phyloP scores from a whole-genome alignment of 2,329 filamentous ascomycete species.

The Colletotrichum liaoningense region DNA sequence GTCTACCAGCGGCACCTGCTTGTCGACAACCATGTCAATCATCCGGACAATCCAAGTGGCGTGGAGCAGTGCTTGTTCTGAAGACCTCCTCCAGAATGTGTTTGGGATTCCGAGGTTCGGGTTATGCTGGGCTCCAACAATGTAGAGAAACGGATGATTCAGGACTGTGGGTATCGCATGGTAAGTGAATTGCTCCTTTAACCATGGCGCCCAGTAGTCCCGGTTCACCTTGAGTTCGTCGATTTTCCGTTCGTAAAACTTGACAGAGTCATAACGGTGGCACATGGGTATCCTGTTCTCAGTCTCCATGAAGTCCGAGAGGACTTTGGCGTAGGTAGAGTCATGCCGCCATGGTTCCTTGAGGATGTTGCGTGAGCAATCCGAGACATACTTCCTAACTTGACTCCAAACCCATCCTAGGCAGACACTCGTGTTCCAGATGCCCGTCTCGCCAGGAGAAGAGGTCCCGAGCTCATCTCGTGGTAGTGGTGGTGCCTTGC shows the following conservation, averaged over 20 bases:
- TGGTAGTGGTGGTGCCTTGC: slow-evolving; percentile 55
- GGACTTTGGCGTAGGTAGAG: slow-evolving; percentile 61
- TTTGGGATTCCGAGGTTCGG: slow-evolving; percentile 63
- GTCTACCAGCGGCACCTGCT: slow-evolving; percentile 59
- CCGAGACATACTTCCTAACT: slow-evolving; percentile 57
- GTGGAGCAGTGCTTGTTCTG: slow-evolving; percentile 62
- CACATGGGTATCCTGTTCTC: slow-evolving; percentile 61
- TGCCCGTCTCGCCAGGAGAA: slow-evolving; percentile 53
- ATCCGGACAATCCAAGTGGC: slow-evolving; percentile 65
- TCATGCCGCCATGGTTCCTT: slow-evolving; percentile 64
- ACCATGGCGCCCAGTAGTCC: slow-evolving; percentile 63
- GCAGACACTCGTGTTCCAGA: slow-evolving; percentile 62
- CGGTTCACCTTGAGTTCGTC: slow-evolving; percentile 57
- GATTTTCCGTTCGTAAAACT: slow-evolving; percentile 61
- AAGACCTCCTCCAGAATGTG: slow-evolving; percentile 64
- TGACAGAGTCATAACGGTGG: slow-evolving; percentile 63
- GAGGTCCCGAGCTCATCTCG: slow-evolving; percentile 56
- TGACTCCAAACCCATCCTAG: slow-evolving; percentile 64
- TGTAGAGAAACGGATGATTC: slow-evolving; percentile 66
- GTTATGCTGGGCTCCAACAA: slow-evolving; percentile 62
- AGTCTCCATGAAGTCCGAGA: slow-evolving; percentile 63
- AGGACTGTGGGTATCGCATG: slow-evolving; percentile 62
- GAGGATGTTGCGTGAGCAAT: slow-evolving; percentile 58
- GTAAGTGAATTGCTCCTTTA: slow-evolving; percentile 65
- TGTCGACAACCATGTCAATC: slow-evolving; percentile 65